These are phyloP conservation scores for Lyophyllum decastes DNA, from an alignment of 768 basidiomycete genomes.

Conservation along the genomic window DNA sequence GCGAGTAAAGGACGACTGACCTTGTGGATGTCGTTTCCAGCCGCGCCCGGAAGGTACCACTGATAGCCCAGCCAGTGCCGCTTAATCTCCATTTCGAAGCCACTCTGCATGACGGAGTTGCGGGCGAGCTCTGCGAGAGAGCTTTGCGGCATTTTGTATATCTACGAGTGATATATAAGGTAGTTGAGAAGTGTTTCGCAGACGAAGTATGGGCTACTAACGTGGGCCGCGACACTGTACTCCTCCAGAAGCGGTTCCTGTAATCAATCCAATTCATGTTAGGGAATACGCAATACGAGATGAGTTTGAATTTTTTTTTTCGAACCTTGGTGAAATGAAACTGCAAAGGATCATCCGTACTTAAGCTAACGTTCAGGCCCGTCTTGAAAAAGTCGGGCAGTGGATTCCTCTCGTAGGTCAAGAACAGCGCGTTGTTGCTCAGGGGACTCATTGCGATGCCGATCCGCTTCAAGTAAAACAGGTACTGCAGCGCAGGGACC, in stretches of 20 bases:
- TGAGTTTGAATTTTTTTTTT: too few relatives aligned
- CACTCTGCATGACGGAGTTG: constrained; percentile 95
- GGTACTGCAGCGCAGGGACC: constrained; percentile 94
- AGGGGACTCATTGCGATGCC: constrained; percentile 98
- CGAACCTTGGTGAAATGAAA: constrained; percentile 99
- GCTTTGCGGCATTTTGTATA: constrained; percentile 94
- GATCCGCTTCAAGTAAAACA: constrained; percentile 98
- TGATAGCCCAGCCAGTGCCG: constrained; percentile 91
- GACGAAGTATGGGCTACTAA: constrained; percentile 32
- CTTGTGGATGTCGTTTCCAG: constrained; percentile 96
- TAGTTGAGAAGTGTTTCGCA: not conserved
- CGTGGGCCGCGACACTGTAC: constrained; percentile 97
- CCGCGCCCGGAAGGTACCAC: constrained; percentile 92
- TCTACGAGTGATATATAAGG: constrained; percentile 45
- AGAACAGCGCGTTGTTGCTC: constrained; percentile 96
- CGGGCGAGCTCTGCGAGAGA: constrained; percentile 96
- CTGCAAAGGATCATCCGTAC: constrained; percentile 94
- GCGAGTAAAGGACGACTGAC: constrained; percentile 36
- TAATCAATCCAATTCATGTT: constrained; percentile 11
- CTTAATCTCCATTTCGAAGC: constrained; percentile 98
- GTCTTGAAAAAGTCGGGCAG: constrained; percentile 96
- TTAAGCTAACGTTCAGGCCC: constrained; percentile 93
- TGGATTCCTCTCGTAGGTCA: constrained; percentile 96
- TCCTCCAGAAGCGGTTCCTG: constrained; percentile 95
- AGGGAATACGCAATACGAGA: too few relatives aligned